A percentile compares a stretch with the other conserved stretches of the same genome.
Conservation (phyloP, 306 rosid species). For the Cucurbita pepo region DNA sequence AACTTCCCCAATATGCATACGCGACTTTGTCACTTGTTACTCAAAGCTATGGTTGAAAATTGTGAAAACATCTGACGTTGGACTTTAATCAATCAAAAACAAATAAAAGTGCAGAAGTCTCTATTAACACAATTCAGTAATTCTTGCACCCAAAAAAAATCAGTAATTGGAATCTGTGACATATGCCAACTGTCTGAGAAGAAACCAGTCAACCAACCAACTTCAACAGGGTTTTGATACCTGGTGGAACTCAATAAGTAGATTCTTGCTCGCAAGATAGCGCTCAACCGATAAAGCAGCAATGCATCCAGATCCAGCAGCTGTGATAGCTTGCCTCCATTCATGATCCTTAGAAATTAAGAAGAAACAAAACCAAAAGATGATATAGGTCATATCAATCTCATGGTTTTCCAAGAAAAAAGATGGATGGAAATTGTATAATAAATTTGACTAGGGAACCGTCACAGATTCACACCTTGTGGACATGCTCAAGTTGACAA, state of each 20-base stretch:
- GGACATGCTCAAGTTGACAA: neutral
- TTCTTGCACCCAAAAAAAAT: neutral
- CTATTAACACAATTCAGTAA: neutral
- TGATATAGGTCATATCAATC: neutral
- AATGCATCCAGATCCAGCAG: constrained; percentile 95
- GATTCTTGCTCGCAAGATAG: constrained; percentile 65
- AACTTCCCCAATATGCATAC: neutral
- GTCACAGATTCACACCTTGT: neutral
- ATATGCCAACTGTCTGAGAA: neutral
- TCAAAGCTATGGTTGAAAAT: neutral
- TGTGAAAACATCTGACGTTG: neutral
- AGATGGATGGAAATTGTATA: too few species aligned
- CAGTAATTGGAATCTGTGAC: neutral
- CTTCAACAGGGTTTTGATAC: constrained; percentile 22
- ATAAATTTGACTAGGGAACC: too few species aligned
- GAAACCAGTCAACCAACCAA: neutral
- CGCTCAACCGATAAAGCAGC: constrained; percentile 95
- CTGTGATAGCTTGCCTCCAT: constrained; percentile 98
- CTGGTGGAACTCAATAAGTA: constrained; percentile 92
- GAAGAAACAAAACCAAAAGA: neutral
- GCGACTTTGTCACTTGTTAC: neutral
- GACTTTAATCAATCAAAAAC: neutral
- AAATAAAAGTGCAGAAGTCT: neutral
- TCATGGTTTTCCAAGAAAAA: too few species aligned
- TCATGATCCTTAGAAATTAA: constrained; percentile 54